A percentile compares a stretch with the other conserved stretches of the same genome.
These are phyloP conservation scores for Yarrowia sp. DNA, from an alignment of 805 yeast genomes.

Conservation along the genomic window DNA sequence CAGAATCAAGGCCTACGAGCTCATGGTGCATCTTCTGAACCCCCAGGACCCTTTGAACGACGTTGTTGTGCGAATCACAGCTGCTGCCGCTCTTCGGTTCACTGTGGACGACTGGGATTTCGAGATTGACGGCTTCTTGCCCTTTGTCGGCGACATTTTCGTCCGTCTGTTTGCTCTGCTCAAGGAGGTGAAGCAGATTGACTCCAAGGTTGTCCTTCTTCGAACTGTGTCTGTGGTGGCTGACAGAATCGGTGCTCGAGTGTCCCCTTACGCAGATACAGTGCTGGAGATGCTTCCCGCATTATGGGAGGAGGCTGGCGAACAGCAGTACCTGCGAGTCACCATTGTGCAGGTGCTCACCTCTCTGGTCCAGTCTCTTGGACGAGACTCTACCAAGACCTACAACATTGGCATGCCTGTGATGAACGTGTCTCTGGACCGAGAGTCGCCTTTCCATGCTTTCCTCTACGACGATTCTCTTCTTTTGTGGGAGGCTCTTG, in stretches of 20 bases:
- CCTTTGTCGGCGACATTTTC: slow-evolving; percentile 64
- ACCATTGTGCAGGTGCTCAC: slow-evolving; percentile 51
- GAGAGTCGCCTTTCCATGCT: slow-evolving; percentile 60
- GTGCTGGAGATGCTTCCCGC: slow-evolving; percentile 63
- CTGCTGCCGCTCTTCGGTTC: slow-evolving; percentile 70
- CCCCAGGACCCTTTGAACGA: slow-evolving; percentile 62
- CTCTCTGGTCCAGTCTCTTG: slow-evolving; percentile 47
- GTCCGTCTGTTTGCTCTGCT: slow-evolving; percentile 59
- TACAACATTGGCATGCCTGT: slow-evolving; percentile 59
- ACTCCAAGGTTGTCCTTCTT: slow-evolving; percentile 76
- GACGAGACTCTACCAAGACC: slow-evolving; percentile 40
- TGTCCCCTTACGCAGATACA: slow-evolving; percentile 47
- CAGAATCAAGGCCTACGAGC: slow-evolving; percentile 63
- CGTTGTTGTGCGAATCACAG: slow-evolving; percentile 78
- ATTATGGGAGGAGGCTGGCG: slow-evolving; percentile 71
- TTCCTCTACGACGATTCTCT: slow-evolving; percentile 83
- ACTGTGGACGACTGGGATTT: slow-evolving; percentile 89
- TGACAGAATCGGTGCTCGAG: slow-evolving; percentile 48
- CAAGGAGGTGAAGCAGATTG: slow-evolving; percentile 61
- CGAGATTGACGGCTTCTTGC: slow-evolving; percentile 68
- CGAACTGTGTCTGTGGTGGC: slow-evolving; percentile 68
- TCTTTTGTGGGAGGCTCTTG: slow-evolving; percentile 77
- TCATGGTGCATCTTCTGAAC: slow-evolving; percentile 60
- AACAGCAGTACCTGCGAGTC: slow-evolving; percentile 50
- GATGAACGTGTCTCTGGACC: slow-evolving; percentile 66